These are phyloP conservation scores for Trametes cingulata DNA, from an alignment of 768 basidiomycete genomes.

Conservation along the genomic window DNA sequence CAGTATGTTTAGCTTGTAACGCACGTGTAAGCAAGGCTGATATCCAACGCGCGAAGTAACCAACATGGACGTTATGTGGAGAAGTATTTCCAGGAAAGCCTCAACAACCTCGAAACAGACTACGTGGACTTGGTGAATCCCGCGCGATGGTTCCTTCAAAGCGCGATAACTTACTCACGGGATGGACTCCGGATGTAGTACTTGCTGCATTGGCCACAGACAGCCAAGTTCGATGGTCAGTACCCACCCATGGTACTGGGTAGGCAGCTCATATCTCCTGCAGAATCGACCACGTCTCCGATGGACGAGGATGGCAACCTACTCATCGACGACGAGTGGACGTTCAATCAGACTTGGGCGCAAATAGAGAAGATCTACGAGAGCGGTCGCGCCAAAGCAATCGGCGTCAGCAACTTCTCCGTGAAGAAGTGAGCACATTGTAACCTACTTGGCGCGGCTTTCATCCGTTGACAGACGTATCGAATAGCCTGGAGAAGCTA, in stretches of 20 bases:
- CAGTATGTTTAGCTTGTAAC: slow-evolving; percentile 15
- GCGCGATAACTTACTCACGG: not conserved
- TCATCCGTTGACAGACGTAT: too few species aligned
- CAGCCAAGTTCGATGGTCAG: slow-evolving; percentile 34
- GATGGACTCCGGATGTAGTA: slow-evolving; percentile 34
- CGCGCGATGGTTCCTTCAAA: too few species aligned
- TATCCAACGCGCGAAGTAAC: slow-evolving; percentile 33
- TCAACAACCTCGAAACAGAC: slow-evolving; percentile 31
- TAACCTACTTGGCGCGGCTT: not conserved
- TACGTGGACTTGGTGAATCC: slow-evolving; percentile 33
- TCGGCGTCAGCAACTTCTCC: slow-evolving; percentile 64
- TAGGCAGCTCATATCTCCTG: not conserved
- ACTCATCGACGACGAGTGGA: slow-evolving; percentile 30
- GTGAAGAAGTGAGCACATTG: slow-evolving; percentile 46
- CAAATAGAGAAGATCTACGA: slow-evolving; percentile 51
- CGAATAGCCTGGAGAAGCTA: slow-evolving; percentile 32
- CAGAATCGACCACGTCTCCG: slow-evolving; percentile 29
- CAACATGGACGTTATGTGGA: slow-evolving; percentile 34
- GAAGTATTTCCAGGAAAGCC: slow-evolving; percentile 32
- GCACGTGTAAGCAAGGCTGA: too few species aligned
- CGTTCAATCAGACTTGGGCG: slow-evolving; percentile 47
- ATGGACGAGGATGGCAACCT: slow-evolving; percentile 36
- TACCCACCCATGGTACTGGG: not conserved
- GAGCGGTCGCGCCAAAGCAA: slow-evolving; percentile 48
- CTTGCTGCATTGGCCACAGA: slow-evolving; percentile 53